Evolutionary conservation across 2,329 filamentous ascomycete species (phyloP).

Genomic region (Sporothrix phasma): DNA sequence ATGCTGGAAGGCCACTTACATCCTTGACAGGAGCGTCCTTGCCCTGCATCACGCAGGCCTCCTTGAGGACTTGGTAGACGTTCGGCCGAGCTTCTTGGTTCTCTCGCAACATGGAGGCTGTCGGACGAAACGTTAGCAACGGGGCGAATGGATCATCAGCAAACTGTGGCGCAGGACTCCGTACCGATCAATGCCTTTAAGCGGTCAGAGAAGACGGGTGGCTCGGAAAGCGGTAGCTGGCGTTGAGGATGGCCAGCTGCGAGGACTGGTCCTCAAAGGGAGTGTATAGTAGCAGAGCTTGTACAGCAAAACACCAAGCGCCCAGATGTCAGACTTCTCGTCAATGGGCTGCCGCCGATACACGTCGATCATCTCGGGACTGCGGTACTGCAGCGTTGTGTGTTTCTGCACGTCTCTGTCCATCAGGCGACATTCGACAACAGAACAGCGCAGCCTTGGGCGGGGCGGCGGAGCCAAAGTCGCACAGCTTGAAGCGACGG

Average conservation of each 20-base stretch:
- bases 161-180: not conserved
- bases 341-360: constrained; percentile 94
- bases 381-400: constrained; percentile 93
- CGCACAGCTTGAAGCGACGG: constrained; percentile 86
- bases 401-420: constrained; percentile 97
- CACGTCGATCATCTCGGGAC: constrained; percentile 97
- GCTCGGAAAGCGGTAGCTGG: constrained; percentile 81
- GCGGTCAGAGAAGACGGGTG: constrained; percentile 80
- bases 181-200: constrained; percentile 83
- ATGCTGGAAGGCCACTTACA: constrained; percentile 43
- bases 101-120: constrained; percentile 84
- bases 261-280: constrained; percentile 89
- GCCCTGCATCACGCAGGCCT: constrained; percentile 82
- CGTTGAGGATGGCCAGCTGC: constrained; percentile 93
- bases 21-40: constrained; percentile 81
- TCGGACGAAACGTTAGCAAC: not conserved
- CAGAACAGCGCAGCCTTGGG: constrained; percentile 76
- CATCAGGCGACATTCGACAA: constrained; percentile 79
- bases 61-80: constrained; percentile 84
- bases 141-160: too few species aligned
- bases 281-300: constrained; percentile 99
- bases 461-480: constrained; percentile 86
- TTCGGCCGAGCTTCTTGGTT: constrained; percentile 70
- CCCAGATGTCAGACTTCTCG: constrained; percentile 98
- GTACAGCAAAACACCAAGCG: constrained; percentile 86